Percentiles rank a stretch among this genome's conserved stretches.
phyloP scores from a whole-genome alignment of 495 filamentous ascomycete species.

The Daldinia decipiens region DNA sequence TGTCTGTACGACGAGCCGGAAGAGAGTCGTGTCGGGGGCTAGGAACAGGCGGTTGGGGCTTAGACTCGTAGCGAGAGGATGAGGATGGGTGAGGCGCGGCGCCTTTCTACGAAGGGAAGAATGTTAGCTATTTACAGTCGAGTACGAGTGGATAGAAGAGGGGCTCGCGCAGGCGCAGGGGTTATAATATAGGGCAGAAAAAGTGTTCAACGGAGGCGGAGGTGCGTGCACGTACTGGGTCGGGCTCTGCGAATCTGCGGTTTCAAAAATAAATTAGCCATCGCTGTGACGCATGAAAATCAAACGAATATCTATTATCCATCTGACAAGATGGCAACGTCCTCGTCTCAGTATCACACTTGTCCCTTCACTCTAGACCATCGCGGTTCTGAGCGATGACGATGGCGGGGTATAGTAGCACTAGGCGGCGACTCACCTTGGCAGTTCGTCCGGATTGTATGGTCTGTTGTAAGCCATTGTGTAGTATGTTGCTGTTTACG shows the following conservation, averaged over 20 bases:
- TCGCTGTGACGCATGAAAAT: constrained; percentile 28
- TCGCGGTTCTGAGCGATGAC: constrained; percentile 28
- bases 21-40: constrained; percentile 37
- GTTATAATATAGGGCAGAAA: constrained; percentile 23
- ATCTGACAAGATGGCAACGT: constrained; percentile 14
- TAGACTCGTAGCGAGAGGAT: constrained; percentile 54
- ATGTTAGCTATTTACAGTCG: constrained; percentile 18
- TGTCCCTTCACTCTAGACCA: constrained; percentile 7
- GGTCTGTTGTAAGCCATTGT: constrained; percentile 92
- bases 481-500: constrained; percentile 14
- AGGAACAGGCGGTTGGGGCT: constrained; percentile 45
- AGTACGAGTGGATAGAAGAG: constrained; percentile 25
- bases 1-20: constrained; percentile 48
- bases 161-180: constrained; percentile 28
- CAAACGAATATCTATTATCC: constrained; percentile 17
- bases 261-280: constrained; percentile 44
- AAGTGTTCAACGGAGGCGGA: constrained; percentile 2
- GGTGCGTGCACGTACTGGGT: constrained; percentile 71
- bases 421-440: constrained; percentile 73
- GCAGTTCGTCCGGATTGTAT: constrained; percentile 96
- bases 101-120: constrained; percentile 48
- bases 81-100: constrained; percentile 41
- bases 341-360: constrained; percentile 6
- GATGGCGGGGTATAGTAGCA: constrained; percentile 36
- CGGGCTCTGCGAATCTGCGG: constrained; percentile 89